Evolutionary conservation across 163 green algal genomes (phyloP).

Genomic region (Chlorella variabilis): DNA sequence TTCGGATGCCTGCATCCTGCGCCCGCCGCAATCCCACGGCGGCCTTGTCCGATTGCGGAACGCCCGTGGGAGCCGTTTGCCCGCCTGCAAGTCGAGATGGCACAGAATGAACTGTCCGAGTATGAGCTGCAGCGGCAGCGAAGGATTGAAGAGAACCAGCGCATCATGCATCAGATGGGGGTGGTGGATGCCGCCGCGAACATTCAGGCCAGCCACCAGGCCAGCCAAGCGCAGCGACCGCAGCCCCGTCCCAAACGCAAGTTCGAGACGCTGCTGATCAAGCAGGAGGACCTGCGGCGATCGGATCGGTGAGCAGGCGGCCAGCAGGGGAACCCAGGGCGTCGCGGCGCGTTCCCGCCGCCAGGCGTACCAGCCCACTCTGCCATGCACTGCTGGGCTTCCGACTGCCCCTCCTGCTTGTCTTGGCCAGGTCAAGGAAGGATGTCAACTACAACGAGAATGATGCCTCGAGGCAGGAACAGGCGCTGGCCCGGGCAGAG

Average conservation of each 20-base stretch:
- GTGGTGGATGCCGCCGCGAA: not conserved
- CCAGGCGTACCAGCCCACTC: too few relatives aligned
- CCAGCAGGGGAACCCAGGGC: too few relatives aligned
- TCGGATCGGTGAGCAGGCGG: not conserved
- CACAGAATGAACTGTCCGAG: too few relatives aligned
- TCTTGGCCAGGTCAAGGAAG: not conserved
- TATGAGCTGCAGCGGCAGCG: not conserved
- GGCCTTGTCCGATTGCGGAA: too few relatives aligned
- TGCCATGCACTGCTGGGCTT: too few relatives aligned
- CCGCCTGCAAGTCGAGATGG: not conserved
- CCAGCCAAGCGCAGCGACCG: too few relatives aligned
- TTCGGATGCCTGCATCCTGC: too few relatives aligned
- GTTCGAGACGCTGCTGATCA: not conserved
- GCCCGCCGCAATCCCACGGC: too few relatives aligned
- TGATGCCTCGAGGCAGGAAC: not conserved
- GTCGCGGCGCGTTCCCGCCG: too few relatives aligned
- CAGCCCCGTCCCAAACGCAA: not conserved
- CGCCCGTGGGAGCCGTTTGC: too few relatives aligned
- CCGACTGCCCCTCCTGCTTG: not conserved
- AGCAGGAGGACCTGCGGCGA: not conserved
- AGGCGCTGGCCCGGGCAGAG: not conserved
- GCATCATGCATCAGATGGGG: not conserved
- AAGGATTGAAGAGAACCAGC: not conserved
- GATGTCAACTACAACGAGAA: conserved; percentile 10
- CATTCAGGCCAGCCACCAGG: too few relatives aligned